Conservation (phyloP, 2,329 filamentous ascomycete species). For the Clonostachys chloroleuca region DNA sequence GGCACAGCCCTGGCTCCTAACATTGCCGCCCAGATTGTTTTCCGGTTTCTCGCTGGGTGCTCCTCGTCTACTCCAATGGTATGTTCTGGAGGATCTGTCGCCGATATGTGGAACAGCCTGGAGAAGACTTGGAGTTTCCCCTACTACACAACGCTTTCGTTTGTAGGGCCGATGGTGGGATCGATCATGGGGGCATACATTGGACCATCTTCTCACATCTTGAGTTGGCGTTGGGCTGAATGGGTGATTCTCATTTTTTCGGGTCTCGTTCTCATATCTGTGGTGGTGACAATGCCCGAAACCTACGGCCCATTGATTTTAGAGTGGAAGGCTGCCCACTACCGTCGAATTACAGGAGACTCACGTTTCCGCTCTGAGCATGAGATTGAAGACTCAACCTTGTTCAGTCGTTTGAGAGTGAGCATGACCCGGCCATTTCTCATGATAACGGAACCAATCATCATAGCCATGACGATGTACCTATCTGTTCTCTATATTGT, state of each 20-base stretch:
- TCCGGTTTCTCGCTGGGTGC: constrained; percentile 42
- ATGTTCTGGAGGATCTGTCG: constrained; percentile 33
- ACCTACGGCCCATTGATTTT: constrained; percentile 56
- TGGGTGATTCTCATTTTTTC: constrained; percentile 64
- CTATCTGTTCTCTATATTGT: constrained; percentile 47
- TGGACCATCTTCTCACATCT: constrained; percentile 43
- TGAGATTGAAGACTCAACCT: constrained; percentile 45
- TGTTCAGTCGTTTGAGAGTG: constrained; percentile 46
- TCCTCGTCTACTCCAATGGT: constrained; percentile 38
- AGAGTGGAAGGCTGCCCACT: constrained; percentile 52
- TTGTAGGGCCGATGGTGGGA: constrained; percentile 34
- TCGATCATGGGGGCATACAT: constrained; percentile 56
- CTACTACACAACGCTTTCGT: constrained; percentile 39
- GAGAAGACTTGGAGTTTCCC: constrained; percentile 28
- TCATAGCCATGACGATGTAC: constrained; percentile 40
- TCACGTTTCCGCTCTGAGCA: constrained; percentile 59
- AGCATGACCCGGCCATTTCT: constrained; percentile 34
- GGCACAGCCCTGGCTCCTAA: constrained; percentile 35
- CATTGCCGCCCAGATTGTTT: constrained; percentile 33
- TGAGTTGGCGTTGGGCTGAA: constrained; percentile 59
- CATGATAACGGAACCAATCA: constrained; percentile 30
- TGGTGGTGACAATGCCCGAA: constrained; percentile 60
- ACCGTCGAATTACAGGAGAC: constrained; percentile 58
- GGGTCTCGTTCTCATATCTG: constrained; percentile 46
- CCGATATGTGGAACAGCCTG: constrained; percentile 27